phyloP scores from a whole-genome alignment of 345 rosid genomes.

The Citrus mangshanensis region DNA sequence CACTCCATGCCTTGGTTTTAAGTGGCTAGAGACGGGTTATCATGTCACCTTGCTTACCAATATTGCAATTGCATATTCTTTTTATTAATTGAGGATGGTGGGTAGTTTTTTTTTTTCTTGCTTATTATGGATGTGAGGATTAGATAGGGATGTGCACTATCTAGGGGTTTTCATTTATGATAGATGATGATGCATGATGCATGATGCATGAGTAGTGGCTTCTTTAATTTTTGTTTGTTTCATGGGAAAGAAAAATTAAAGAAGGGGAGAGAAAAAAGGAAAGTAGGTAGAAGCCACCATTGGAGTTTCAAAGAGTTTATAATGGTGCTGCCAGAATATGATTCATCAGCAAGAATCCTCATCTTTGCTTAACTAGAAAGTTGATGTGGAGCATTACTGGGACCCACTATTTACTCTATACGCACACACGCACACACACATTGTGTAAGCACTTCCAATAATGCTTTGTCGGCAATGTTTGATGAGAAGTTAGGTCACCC shows the following conservation, averaged over 20 bases:
- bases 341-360: conserved; percentile 65
- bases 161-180: neutral
- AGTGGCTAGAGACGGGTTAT: conserved; percentile 58
- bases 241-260: neutral
- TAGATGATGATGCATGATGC: neutral
- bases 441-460: conserved; percentile 49
- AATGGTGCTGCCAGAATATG: conserved; percentile 59
- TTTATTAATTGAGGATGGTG: conserved; percentile 31
- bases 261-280: neutral
- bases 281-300: conserved; percentile 40
- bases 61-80: conserved; percentile 22
- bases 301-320: conserved; percentile 40
- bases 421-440: neutral
- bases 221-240: conserved; percentile 16
- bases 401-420: conserved; percentile 30
- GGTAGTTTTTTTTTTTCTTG: conserved; percentile 29
- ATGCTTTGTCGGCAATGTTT: conserved; percentile 66
- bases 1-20: conserved; percentile 64
- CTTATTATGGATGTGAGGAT: conserved; percentile 34
- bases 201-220: neutral
- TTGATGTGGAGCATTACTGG: conserved; percentile 44
- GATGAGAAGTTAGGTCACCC: conserved; percentile 58
- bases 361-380: conserved; percentile 73
- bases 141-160: conserved; percentile 55
- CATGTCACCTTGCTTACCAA: conserved; percentile 72